A percentile compares a stretch with the other conserved stretches of the same genome.
phyloP scores from a whole-genome alignment of 1,284 basidiomycete genomes.

The Ustilago cynodontis region DNA sequence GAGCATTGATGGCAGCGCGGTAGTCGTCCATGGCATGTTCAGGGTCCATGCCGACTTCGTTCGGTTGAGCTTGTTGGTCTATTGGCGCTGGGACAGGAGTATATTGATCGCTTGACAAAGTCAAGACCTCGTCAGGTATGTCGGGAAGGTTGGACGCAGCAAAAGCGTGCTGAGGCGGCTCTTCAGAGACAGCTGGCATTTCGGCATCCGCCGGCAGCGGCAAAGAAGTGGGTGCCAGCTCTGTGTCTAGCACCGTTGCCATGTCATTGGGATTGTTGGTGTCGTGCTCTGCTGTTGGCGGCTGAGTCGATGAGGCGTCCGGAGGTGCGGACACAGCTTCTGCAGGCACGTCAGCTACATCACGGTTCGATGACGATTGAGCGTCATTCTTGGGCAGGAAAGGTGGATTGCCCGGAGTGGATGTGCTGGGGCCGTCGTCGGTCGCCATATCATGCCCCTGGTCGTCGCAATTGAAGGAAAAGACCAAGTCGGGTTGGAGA shows the following conservation, averaged over 20 bases:
- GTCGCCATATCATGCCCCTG: constrained; percentile 42
- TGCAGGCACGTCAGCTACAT: not conserved
- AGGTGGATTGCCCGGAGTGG: constrained; percentile 15
- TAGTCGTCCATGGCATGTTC: constrained; percentile 35
- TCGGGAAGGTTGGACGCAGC: constrained; percentile 31
- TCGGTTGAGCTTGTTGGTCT: constrained; percentile 9
- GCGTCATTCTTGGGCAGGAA: constrained; percentile 11
- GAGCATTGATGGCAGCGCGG: constrained; percentile 31
- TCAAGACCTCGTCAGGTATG: constrained; percentile 45
- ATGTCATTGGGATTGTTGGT: not conserved
- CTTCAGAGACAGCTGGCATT: constrained; percentile 7
- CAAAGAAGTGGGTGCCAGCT: constrained; percentile 14
- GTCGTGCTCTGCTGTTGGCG: not conserved
- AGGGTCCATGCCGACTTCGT: constrained; percentile 25
- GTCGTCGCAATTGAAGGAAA: constrained; percentile 11
- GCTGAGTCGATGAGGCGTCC: constrained; percentile 3
- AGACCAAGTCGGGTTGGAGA: not conserved
- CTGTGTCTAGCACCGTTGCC: constrained; percentile 2
- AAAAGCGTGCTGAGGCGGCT: constrained; percentile 26
- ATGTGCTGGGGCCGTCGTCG: constrained; percentile 16
- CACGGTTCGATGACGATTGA: constrained; percentile 18
- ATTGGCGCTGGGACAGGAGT: constrained; percentile 18
- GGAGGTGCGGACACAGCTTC: constrained; percentile 4
- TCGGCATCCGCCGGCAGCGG: constrained; percentile 13
- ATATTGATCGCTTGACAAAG: constrained; percentile 22